Evolutionary conservation across 306 rosid genomes (phyloP).

Genomic region (Bauhinia variegata): DNA sequence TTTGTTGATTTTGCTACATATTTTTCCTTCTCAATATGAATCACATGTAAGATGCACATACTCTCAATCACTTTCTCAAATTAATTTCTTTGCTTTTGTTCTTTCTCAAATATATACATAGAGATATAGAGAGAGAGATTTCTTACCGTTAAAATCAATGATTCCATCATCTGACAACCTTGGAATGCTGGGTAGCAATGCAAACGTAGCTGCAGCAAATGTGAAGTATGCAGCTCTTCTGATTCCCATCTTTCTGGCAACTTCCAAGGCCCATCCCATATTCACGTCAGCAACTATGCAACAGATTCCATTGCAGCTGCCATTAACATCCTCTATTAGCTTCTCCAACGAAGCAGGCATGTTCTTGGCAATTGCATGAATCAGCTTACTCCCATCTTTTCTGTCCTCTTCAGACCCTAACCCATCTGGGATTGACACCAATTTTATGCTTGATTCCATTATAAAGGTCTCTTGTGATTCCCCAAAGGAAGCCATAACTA

Average conservation of each 20-base stretch:
- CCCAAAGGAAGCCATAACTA: conserved; percentile 25
- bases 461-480: not conserved
- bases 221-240: conserved; percentile 28
- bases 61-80: too few relatives aligned
- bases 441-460: conserved; percentile 1
- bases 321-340: conserved; percentile 32
- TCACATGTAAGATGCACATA: too few relatives aligned
- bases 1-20: too few relatives aligned
- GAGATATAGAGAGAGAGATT: too few relatives aligned
- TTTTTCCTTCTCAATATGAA: too few relatives aligned
- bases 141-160: too few relatives aligned
- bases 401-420: conserved; percentile 43
- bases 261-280: conserved; percentile 30
- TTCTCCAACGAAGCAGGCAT: conserved; percentile 49
- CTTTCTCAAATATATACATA: too few relatives aligned
- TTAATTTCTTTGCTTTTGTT: too few relatives aligned
- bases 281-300: not conserved
- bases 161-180: too few relatives aligned
- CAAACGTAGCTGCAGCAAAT: conserved; percentile 12
- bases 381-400: not conserved
- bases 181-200: not conserved
- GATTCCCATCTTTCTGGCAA: conserved; percentile 30
- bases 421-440: conserved; percentile 47
- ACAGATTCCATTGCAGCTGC: too few relatives aligned
- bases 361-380: not conserved